Base-by-base conservation (phyloP, 1,284 basidiomycete genomes). In the Trametes pubescens region DNA sequence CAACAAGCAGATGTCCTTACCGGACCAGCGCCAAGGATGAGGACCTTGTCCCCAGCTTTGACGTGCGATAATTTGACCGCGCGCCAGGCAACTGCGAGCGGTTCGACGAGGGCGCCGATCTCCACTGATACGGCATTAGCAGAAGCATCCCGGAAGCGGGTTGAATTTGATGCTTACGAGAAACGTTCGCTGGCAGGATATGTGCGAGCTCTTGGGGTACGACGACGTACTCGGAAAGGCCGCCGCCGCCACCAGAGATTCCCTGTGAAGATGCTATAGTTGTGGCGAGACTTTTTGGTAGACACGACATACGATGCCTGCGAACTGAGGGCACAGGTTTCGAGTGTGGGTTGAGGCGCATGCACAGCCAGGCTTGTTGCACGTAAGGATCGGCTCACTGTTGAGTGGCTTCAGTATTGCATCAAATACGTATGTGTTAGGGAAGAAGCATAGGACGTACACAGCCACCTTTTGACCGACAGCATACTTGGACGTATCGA, bases 41-140 rank as follows among this genome's bases (percentile, higher is more conserved):
- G 71, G 5, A 72, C 76, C 4, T 58, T 73, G 44, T 70, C 61
- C 0, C 75, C 75, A 3, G 68, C 53, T 51, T 70, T 66, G 58
- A 77, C 70, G 4, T 71, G 70, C 4, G 72, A 69, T 32, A 68
- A 62, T 56, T 75, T 73, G 35, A 77, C 72, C 0, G 75, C 76
- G 44, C 76, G 74, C 69, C 76, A 75, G 1, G 73, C 75, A 1
- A 79, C 75, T 0, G 77, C 69, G 1, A 79, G 63, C 0, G 77
- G 77, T 62, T 79, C 75, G 21, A 74, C 65, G 64, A 79, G 65
- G 9, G 75, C 75, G n/a, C 72, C 75, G 4, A 73, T 53, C 10
- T 78, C 69, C 54, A 75, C 72, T 75, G 32, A 11, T 2, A 1
- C 24, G 7, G 0, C 4, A 26, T 52, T 7, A 18, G 4, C 6